These are phyloP conservation scores for Leccinum griseonigrum DNA, from an alignment of 1,284 basidiomycete genomes.

Conservation along the genomic window DNA sequence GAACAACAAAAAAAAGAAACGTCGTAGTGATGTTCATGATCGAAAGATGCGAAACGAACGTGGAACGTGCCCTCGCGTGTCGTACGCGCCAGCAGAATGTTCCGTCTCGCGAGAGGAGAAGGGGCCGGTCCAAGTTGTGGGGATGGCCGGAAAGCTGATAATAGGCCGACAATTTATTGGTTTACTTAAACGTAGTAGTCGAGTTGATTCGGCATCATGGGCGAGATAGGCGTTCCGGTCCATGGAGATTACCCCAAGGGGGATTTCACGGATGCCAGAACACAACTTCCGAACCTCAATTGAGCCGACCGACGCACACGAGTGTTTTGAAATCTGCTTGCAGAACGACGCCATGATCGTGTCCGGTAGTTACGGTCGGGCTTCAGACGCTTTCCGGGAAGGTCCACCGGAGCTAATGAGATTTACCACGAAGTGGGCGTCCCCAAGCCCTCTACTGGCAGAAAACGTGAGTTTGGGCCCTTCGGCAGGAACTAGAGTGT, in stretches of 20 bases:
- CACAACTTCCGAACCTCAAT: constrained; percentile 11
- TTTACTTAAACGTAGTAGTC: neutral
- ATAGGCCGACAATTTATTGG: neutral
- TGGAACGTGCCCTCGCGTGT: neutral
- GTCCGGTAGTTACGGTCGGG: constrained; percentile 8
- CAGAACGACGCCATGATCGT: neutral
- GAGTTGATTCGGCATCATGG: neutral
- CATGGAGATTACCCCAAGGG: neutral
- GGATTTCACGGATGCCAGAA: neutral
- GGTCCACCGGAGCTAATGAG: neutral
- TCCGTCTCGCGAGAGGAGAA: neutral
- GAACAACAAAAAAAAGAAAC: too few species aligned
- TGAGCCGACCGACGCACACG: constrained; percentile 12
- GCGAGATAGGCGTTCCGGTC: neutral
- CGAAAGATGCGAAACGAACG: constrained; percentile 5
- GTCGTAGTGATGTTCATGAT: constrained; percentile 2
- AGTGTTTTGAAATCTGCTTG: constrained; percentile 15
- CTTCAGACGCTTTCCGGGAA: neutral
- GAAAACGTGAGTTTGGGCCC: neutral
- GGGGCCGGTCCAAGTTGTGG: neutral
- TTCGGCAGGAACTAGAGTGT: neutral
- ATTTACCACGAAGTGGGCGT: constrained; percentile 3
- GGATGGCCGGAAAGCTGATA: neutral
- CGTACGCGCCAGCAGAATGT: neutral
- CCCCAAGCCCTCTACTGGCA: neutral